phyloP scores from a whole-genome alignment of 2,329 filamentous ascomycete genomes.

The Fusarium sulawesiense region DNA sequence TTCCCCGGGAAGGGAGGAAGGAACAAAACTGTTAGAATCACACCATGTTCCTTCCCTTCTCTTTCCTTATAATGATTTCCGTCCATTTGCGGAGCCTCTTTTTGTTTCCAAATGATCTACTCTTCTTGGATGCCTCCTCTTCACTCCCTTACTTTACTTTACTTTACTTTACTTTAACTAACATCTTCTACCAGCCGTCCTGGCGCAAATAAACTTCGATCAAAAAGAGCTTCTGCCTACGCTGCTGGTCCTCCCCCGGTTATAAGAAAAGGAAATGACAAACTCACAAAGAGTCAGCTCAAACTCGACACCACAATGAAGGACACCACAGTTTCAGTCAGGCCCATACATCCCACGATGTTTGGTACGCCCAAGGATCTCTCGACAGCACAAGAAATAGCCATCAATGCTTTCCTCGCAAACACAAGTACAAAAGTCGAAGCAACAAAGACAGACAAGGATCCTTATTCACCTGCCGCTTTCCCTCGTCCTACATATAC shows the following conservation, averaged over 20 bases:
- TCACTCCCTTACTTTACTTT: not conserved
- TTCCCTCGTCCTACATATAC: conserved; percentile 49
- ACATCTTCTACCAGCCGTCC: conserved; percentile 37
- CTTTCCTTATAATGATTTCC: not conserved
- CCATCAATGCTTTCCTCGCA: conserved; percentile 30
- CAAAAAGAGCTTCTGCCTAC: conserved; percentile 41
- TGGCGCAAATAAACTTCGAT: conserved; percentile 44
- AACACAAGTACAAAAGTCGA: conserved; percentile 12
- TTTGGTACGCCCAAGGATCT: conserved; percentile 37
- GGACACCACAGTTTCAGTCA: conserved; percentile 37
- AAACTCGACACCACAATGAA: conserved; percentile 36
- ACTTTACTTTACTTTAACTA: not conserved
- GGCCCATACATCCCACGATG: conserved; percentile 38
- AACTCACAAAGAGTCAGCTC: conserved; percentile 19
- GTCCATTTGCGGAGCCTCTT: not conserved
- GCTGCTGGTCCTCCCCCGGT: conserved; percentile 26
- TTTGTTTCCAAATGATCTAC: conserved; percentile 13
- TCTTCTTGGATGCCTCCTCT: conserved; percentile 4
- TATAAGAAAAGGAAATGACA: conserved; percentile 24
- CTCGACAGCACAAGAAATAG: conserved; percentile 35
- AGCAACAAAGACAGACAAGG: conserved; percentile 12
- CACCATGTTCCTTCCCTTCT: not conserved
- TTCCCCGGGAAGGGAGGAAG: not conserved
- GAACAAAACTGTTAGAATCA: conserved; percentile 21
- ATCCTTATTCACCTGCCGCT: conserved; percentile 27